Evolutionary conservation across 768 basidiomycete genomes (phyloP), one percentile per base, ranked within the genome.

Genomic region (Goffeauzyma gilvescens): DNA sequence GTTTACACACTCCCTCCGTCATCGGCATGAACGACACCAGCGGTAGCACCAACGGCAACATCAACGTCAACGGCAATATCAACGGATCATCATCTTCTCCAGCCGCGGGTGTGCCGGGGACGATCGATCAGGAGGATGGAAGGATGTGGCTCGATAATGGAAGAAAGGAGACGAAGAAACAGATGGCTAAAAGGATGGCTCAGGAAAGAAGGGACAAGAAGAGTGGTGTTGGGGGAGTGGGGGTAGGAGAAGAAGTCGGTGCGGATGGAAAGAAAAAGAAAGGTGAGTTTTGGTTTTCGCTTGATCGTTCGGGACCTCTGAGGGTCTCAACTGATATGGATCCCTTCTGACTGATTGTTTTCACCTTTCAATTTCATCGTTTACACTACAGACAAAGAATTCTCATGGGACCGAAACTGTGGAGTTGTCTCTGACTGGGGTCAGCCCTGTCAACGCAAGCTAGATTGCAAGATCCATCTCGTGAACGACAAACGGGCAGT

Each of bases 141-240:
- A 26, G 38, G 38, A 40, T 40, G 38, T 40, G 38, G 38, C 17
- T 40, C 3, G 38, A 40, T 17, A 40, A 40, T 23, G 38, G 38
- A 40, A 26, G 38, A 4, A 40, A 40, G 15, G 38, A 40, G 26
- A 40, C 38, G 15, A 40, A 40, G 38, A 40, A 40, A 30, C 38
- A 40, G 27, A 40, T 40, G 38, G 32, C 27, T 20, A 40, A 40
- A 20, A 26, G 38, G 14, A 18, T 40, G 27, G 38, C 38, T 13
- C 27, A 40, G 17, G 38, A 40, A 21, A 10, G 38, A 14, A 27
- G 38, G 38, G 38, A 30, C 18, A 26, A 66, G 27, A 58, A 62
- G 43, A 55, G 61, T 24, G 65, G 62, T 43, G 59, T 67, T 38
- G 76, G 76, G 50, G 80, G 41, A 26, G 28, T 4, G 38, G 42